Evolutionary conservation across 352 stramenopile species (phyloP), one percentile per base, ranked within the genome.

Genomic region (Phytophthora hybrid): DNA sequence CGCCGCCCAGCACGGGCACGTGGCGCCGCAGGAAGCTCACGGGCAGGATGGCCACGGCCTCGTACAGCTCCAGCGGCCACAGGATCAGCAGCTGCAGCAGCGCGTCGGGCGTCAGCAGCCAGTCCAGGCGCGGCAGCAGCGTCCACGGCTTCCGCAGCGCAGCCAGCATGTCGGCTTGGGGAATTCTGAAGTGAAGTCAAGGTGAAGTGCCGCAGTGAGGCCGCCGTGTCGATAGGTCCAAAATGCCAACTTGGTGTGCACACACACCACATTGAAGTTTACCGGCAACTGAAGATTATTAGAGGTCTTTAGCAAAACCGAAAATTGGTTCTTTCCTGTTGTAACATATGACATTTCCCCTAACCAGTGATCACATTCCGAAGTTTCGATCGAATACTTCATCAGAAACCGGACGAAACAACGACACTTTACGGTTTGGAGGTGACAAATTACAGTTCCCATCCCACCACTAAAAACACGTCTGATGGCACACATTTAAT

Each of bases 11-110:
- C 21, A 87, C 77, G 13, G 89, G 89, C 75, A 93, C 83, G 74
- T 94, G 87, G 55, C 87, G 87, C 1, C 89, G 84, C 44, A 96
- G 46, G 41, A 93, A 91, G 63, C 84, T 84, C 68, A 94, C 84
- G 57, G 89, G 89, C 4, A 91, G 74, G 73, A 96, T 92, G 58
- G 85, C 83, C 37, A 94, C 54, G 16, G 83, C 79, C 71, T 96
- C 89, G 78, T 93, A 94, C 46, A 92, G 74, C 66, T 93, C 85
- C 16, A 95, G 71, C 19, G 89, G 89, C 65, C 78, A 80, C 34
- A 95, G 76, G 23, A 95, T 75, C 31, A 91, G 59, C 18, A 73
- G 53, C 73, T 92, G 82, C 19, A 94, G 76, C 52, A 88, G 62
- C 34, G 77, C 61, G 41, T 86, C 82, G 52, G 84, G 83, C 34